phyloP scores from a whole-genome alignment of 164 flowering plant genomes.

The Umbellularia californica region DNA sequence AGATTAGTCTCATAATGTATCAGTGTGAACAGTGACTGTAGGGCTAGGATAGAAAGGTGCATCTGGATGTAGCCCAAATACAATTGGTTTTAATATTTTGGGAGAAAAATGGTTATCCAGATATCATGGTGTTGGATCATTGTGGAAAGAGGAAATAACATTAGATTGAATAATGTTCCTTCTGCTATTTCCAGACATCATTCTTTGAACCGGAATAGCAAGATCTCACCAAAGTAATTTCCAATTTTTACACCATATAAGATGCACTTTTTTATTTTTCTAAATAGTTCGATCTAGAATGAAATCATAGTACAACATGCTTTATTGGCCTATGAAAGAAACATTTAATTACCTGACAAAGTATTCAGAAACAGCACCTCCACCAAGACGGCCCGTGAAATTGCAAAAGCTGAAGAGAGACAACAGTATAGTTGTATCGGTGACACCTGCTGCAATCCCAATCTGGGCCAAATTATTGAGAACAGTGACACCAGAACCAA shows the following conservation, averaged over 20 bases:
- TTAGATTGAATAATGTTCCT: neutral
- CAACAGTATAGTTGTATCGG: slow-evolving; percentile 63
- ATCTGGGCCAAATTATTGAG: slow-evolving; percentile 91
- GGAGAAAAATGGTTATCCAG: neutral
- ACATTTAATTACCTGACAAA: slow-evolving; percentile 59
- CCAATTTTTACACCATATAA: neutral
- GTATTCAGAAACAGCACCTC: slow-evolving; percentile 77
- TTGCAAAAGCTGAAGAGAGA: slow-evolving; percentile 84
- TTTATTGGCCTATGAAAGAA: neutral
- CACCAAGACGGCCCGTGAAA: slow-evolving; percentile 88
- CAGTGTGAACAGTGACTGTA: neutral
- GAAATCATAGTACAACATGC: no score
- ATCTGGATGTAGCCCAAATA: neutral
- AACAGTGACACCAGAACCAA: slow-evolving; percentile 90
- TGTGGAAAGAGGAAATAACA: neutral
- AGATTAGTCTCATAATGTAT: neutral
- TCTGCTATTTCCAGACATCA: neutral
- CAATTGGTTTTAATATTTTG: neutral
- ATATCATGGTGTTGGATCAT: no score
- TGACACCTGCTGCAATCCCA: slow-evolving; percentile 62
- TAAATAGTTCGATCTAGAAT: no score
- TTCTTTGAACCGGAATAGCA: neutral
- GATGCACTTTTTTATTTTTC: neutral
- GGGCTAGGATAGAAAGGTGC: neutral
- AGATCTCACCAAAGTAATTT: neutral